phyloP scores from a whole-genome alignment of 768 basidiomycete genomes.

The Boletus bicolor region DNA sequence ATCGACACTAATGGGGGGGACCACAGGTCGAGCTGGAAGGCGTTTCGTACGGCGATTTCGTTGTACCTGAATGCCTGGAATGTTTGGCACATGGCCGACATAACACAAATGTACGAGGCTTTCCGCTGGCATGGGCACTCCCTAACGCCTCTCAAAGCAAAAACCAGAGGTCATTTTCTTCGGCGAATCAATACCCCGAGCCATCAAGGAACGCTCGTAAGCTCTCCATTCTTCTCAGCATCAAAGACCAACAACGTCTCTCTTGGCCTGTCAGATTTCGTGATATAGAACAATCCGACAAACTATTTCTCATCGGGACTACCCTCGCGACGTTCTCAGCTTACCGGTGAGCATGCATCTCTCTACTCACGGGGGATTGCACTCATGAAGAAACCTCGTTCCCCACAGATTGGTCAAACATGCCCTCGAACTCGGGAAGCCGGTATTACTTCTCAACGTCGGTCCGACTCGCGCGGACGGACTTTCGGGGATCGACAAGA shows the following conservation, averaged over 20 bases:
- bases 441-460: constrained; percentile 77
- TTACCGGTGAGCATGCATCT: constrained; percentile 52
- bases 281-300: constrained; percentile 57
- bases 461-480: constrained; percentile 87
- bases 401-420: constrained; percentile 67
- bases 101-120: constrained; percentile 55
- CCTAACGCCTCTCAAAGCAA: constrained; percentile 42
- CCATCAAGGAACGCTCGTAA: constrained; percentile 70
- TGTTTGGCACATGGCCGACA: constrained; percentile 58
- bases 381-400: background rate
- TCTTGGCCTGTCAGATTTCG: constrained; percentile 41
- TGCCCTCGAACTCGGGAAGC: constrained; percentile 71
- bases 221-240: constrained; percentile 17
- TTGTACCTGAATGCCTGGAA: constrained; percentile 71
- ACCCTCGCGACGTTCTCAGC: constrained; percentile 93
- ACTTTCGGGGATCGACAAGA: constrained; percentile 65
- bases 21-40: constrained; percentile 76
- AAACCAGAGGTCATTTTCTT: constrained; percentile 88
- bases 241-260: background rate
- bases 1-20: background rate
- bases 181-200: constrained; percentile 76
- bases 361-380: background rate
- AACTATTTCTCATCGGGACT: constrained; percentile 80
- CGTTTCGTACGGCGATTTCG: constrained; percentile 71
- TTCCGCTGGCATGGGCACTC: background rate